Conservation (phyloP, 1,139 yeast genomes). For the Yamadazyma diddensiae region DNA sequence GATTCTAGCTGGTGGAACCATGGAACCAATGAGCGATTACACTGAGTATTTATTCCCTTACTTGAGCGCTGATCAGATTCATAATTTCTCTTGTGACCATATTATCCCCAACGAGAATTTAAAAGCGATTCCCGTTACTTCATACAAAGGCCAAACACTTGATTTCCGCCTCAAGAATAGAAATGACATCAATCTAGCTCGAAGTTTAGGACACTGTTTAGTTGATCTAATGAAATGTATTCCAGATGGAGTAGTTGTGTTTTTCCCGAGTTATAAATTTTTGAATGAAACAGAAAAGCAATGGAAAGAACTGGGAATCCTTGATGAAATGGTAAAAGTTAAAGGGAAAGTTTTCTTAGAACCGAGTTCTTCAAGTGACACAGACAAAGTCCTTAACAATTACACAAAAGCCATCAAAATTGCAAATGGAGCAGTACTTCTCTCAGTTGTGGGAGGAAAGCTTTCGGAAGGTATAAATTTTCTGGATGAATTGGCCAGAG, state of each 20-base stretch:
- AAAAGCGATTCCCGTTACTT: slow-evolving; percentile 52
- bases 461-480: slow-evolving; percentile 94
- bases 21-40: slow-evolving; percentile 85
- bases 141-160: slow-evolving; percentile 28
- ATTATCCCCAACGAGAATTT: slow-evolving; percentile 73
- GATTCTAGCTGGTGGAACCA: slow-evolving; percentile 90
- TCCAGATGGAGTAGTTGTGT: slow-evolving; percentile 77
- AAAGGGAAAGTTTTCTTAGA: slow-evolving; percentile 57
- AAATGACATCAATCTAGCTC: slow-evolving; percentile 42
- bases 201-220: slow-evolving; percentile 52
- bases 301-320: slow-evolving; percentile 49
- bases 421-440: slow-evolving; percentile 58
- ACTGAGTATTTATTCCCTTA: slow-evolving; percentile 65
- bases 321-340: slow-evolving; percentile 24
- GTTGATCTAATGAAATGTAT: slow-evolving; percentile 40
- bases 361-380: slow-evolving; percentile 39
- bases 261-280: slow-evolving; percentile 83
- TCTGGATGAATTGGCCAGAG: slow-evolving; percentile 81
- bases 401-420: slow-evolving; percentile 38
- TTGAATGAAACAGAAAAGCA: slow-evolving; percentile 44
- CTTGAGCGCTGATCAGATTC: slow-evolving; percentile 35
- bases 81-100: slow-evolving; percentile 75
- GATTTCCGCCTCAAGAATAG: slow-evolving; percentile 73
- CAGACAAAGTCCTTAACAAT: slow-evolving; percentile 44
- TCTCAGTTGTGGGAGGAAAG: slow-evolving; percentile 92